These are phyloP conservation scores for Starmerella stellata DNA, from an alignment of 805 yeast species.

Conservation along the genomic window DNA sequence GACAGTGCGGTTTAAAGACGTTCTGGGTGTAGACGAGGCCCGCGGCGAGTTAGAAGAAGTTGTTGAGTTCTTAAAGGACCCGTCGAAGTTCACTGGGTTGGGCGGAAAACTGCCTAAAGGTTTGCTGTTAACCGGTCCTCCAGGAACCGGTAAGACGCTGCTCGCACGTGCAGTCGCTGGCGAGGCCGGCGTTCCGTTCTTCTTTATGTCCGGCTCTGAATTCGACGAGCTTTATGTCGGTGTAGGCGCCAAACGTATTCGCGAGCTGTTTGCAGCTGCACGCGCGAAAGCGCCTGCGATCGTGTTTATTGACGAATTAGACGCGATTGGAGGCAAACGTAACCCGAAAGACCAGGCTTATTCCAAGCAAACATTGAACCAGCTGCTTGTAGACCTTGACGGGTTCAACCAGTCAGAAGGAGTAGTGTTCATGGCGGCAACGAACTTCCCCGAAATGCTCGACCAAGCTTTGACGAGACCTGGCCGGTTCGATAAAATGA, in stretches of 20 bases:
- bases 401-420: slow-evolving; percentile 82
- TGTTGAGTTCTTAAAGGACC: slow-evolving; percentile 93
- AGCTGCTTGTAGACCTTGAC: slow-evolving; percentile 84
- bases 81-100: slow-evolving; percentile 83
- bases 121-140: slow-evolving; percentile 91
- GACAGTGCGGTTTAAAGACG: slow-evolving; percentile 78
- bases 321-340: slow-evolving; percentile 96
- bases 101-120: slow-evolving; percentile 98
- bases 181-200: slow-evolving; percentile 96
- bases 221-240: slow-evolving; percentile 97
- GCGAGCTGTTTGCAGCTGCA: slow-evolving; percentile 86
- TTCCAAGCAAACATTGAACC: slow-evolving; percentile 93
- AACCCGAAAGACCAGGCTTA: slow-evolving; percentile 96
- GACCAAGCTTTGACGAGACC: slow-evolving; percentile 97
- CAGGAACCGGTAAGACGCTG: slow-evolving; percentile 96
- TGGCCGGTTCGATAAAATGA: slow-evolving; percentile 92
- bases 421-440: slow-evolving; percentile 91
- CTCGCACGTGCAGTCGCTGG: slow-evolving; percentile 97
- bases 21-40: slow-evolving; percentile 96
- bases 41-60: slow-evolving; percentile 92
- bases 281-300: slow-evolving; percentile 92
- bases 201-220: slow-evolving; percentile 96
- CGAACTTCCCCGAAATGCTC: slow-evolving; percentile 91
- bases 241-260: slow-evolving; percentile 94
- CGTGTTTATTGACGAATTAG: slow-evolving; percentile 91